Conservation (phyloP, 1,284 basidiomycete species). For the Psilocybe mexicana region DNA sequence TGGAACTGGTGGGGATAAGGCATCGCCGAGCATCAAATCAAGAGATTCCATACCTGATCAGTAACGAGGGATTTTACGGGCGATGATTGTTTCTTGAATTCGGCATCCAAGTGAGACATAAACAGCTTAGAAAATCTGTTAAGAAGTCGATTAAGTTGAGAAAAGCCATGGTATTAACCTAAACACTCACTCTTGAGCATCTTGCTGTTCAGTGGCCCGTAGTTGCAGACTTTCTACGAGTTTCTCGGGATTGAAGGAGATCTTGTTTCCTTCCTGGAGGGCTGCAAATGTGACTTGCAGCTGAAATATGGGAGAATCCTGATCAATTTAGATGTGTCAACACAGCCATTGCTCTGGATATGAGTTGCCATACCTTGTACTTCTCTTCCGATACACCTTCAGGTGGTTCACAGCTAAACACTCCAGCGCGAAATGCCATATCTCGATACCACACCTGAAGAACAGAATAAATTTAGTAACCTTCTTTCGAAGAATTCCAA, state of each 20-base stretch:
- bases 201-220: slow-evolving; percentile 84
- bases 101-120: slow-evolving; percentile 80
- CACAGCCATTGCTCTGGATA: not conserved
- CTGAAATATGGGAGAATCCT: slow-evolving; percentile 76
- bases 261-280: slow-evolving; percentile 69
- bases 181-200: slow-evolving; percentile 82
- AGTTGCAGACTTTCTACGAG: slow-evolving; percentile 83
- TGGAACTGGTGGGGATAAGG: slow-evolving; percentile 65
- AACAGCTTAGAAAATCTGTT: slow-evolving; percentile 90
- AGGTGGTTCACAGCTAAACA: slow-evolving; percentile 59
- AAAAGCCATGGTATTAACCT: not conserved
- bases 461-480: slow-evolving; percentile 1
- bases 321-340: slow-evolving; percentile 6
- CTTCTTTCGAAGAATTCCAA: slow-evolving; percentile 35
- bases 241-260: slow-evolving; percentile 78
- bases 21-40: not conserved
- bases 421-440: slow-evolving; percentile 61
- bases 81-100: slow-evolving; percentile 78
- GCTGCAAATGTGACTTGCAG: slow-evolving; percentile 80
- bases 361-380: slow-evolving; percentile 48
- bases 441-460: slow-evolving; percentile 71
- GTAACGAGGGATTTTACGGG: slow-evolving; percentile 65
- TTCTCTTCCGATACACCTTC: slow-evolving; percentile 46
- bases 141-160: not conserved
- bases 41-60: slow-evolving; percentile 53